Evolutionary conservation across 1,284 basidiomycete species (phyloP), one percentile per base, ranked within the genome.

Genomic region (Trichosporon inkin): DNA sequence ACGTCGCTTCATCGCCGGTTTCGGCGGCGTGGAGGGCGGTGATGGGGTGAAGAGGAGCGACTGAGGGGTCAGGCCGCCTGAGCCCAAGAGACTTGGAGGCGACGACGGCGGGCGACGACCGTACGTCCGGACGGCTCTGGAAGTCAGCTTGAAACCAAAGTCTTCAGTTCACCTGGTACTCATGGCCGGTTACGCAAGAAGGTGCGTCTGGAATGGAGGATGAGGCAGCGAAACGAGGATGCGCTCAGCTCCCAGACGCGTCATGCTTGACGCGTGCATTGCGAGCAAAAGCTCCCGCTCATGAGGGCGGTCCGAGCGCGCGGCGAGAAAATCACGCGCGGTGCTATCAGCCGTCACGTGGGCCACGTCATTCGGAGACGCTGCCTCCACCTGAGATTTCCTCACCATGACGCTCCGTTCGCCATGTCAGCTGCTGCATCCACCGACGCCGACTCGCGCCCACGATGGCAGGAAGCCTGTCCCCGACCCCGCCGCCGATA

Each of bases 201-300:
- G 20, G 16, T 13, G 22, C 14, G 40, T 14, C 8, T n/a, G 24
- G n/a, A n/a, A 49, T 40, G 16, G 44, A 28, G 22, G 44, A 49
- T 49, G 44, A 32, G 24, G 44, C 44, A 28, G 6, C 44, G 24
- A 49, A 32, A 7, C 22, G 22, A 17, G 24, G 44, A 32, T 32
- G 28, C 28, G 28, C 28, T 4, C 28, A 32, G 28, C 28, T 4
- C 44, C 10, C 14, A 6, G 8, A 24, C 44, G 44, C 44, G 44
- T 49, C 44, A 49, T 49, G 44, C 20, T 8, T 13, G 24, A 49
- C 44, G 44, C 44, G 44, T 49, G 28, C 44, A 49, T 49, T 28
- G 24, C 14, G 44, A 32, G 28, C 24, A 32, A 20, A 20, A 20
- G 44, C 22, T 49, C 10, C 44, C 44, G 44, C 28, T n/a, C 44